Evolutionary conservation across 768 basidiomycete species (phyloP).

Genomic region (Cystofilobasidium bisporidii): DNA sequence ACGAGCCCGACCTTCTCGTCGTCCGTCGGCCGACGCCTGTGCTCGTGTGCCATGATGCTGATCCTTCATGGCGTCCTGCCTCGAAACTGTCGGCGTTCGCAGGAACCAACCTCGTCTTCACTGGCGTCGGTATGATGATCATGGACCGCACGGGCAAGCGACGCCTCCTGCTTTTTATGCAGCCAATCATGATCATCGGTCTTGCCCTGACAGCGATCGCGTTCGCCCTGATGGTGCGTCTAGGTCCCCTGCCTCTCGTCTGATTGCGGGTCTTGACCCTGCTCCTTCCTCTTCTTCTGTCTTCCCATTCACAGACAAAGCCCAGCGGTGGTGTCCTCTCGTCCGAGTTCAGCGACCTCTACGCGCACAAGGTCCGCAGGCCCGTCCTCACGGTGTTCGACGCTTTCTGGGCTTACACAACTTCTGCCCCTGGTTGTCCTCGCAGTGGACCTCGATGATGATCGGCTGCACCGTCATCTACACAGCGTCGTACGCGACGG

Average conservation of each 20-base stretch:
- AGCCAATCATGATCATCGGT: slow-evolving; percentile 32
- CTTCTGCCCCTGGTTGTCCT: slow-evolving; percentile 28
- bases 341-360: not conserved
- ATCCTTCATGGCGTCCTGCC: too few relatives aligned
- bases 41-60: too few relatives aligned
- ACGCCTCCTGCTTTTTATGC: slow-evolving; percentile 29
- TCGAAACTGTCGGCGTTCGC: too few relatives aligned
- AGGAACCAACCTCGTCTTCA: slow-evolving; percentile 33
- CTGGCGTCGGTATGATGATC: slow-evolving; percentile 29
- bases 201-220: slow-evolving; percentile 32
- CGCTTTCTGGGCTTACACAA: slow-evolving; percentile 25
- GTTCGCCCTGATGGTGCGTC: slow-evolving; percentile 28
- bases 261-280: too few relatives aligned
- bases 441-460: slow-evolving; percentile 24
- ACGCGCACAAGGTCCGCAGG: not conserved
- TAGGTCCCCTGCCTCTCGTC: too few relatives aligned
- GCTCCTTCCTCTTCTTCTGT: too few relatives aligned
- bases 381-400: not conserved
- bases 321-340: slow-evolving; percentile 19
- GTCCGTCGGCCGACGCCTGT: too few relatives aligned
- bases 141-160: slow-evolving; percentile 34
- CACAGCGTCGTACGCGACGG: slow-evolving; percentile 24
- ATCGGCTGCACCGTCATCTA: slow-evolving; percentile 31
- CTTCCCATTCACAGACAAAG: slow-evolving; percentile 25
- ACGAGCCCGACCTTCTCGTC: too few relatives aligned